Percentiles rank a stretch among this genome's conserved stretches.
These are phyloP conservation scores for Thraustotheca clavata DNA, from an alignment of 352 stramenopile genomes.

Conservation along the genomic window DNA sequence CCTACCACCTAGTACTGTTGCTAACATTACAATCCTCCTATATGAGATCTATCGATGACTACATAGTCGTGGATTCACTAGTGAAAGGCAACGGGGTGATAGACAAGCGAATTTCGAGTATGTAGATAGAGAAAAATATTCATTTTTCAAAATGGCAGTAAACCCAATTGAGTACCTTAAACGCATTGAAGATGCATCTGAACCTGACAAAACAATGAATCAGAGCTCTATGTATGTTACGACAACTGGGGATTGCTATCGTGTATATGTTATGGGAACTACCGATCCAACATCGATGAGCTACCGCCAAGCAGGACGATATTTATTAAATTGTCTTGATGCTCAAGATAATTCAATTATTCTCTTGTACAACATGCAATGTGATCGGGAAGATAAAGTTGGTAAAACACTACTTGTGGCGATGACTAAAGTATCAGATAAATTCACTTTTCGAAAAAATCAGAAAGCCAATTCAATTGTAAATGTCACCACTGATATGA, in stretches of 20 bases:
- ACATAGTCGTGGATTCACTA: no score
- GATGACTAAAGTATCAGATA: neutral
- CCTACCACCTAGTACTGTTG: no score
- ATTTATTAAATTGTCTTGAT: neutral
- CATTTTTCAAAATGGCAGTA: no score
- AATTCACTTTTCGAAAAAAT: neutral
- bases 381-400: neutral
- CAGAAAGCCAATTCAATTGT: no score
- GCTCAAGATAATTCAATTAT: neutral
- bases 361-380: neutral
- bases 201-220: neutral
- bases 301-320: neutral
- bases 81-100: no score
- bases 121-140: no score
- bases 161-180: neutral
- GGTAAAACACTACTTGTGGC: neutral
- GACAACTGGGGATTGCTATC: neutral
- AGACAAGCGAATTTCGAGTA: no score
- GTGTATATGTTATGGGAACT: neutral
- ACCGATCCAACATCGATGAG: neutral
- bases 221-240: neutral
- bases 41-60: no score
- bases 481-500: no score
- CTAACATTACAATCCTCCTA: no score
- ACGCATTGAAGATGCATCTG: neutral